Base-by-base conservation (phyloP, 2,329 filamentous ascomycete species). In the Phialophora macrospora region DNA sequence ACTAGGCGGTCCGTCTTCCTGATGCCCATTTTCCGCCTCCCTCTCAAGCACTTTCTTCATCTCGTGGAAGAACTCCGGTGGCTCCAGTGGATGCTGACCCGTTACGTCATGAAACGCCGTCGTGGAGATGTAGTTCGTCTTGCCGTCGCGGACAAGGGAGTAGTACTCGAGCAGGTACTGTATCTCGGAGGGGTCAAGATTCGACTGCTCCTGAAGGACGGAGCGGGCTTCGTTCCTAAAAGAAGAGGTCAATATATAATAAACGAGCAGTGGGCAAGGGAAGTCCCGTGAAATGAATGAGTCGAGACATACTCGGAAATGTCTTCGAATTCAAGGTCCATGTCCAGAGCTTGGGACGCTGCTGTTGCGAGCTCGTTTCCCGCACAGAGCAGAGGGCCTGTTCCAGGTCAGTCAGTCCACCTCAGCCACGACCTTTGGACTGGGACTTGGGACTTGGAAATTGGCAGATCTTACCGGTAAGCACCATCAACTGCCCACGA, bases 111-210 rank as follows among this genome's bases (percentile, higher is more conserved):
- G 79, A 69, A 84, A 85, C 0, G 81, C 78, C 3, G 78, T 80
- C 0, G 82, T 84, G 1, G 81, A 75, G 68, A 85, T 81, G 72
- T 84, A 84, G 72, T 84, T 85, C 0, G 82, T 83, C 76, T 84
- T 84, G 20, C 83, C 82, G 68, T 83, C 81, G 54, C 81, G 77
- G 9, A 84, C 82, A 8, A 85, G 75, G 51, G 80, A 80, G 73
- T 83, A 84, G 73, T 84, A 84, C 68, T 85, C 81, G 4, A 84
- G 77, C 5, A 84, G 70, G 68, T 82, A 83, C 6, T 44, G 38
- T n/a, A 44, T 44, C 7, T 44, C 38, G 8, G 38, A 44, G 1
- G 17, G 38, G 17, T 44, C 38, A 3, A 44, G 38, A 17, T 17
- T 1, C 17, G 38, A 44, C 7, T 44, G 17, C 8, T 44, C 38